Evolutionary conservation across 176 grass and related monocot genomes (phyloP), one percentile per base, ranked within the genome.

Genomic region (Hsuehochloa calcarea): DNA sequence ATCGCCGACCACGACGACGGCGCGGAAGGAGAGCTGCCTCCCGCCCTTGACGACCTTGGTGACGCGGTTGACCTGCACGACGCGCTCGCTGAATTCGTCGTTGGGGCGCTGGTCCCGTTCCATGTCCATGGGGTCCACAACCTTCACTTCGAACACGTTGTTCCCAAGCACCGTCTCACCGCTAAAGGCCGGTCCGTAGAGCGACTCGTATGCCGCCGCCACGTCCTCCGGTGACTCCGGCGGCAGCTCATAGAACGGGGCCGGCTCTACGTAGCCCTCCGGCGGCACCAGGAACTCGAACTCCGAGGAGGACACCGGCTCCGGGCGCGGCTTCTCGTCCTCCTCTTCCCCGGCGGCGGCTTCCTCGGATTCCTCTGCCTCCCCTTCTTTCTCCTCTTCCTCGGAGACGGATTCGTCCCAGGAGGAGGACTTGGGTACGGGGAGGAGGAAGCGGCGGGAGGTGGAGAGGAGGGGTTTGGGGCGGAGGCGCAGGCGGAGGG

Each of bases 31-130:
- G 27, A 98, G 84, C 63, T 95, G 94, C 83, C 92, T 90, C 3
- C 96, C 96, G 59, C 91, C 91, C 80, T 98, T 98, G 80, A 98
- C 96, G 74, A 95, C 91, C 79, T 93, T 94, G 34, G 91, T 93
- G 73, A 95, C 93, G 85, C 91, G 88, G 50, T 83, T 82, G 72
- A 98, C 96, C 89, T 98, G 89, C 20, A 98, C 80, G 44, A 95
- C 89, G 47, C 91, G 84, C 80, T 98, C 96, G 77, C 87, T 92
- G 70, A 98, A 98, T 9, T 92, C 93, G 56, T 98, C 96, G 54
- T 47, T 90, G 68, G 91, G 89, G 51, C 69, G 94, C 71, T 89
- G 83, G 55, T 90, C 85, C 56, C 92, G 90, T 73, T 87, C 83
- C 89, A 92, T 87, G 61, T 90, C 90, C 27, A 93, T 69, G 4